A percentile compares a stretch with the other conserved stretches of the same genome.
Evolutionary conservation across 2,329 filamentous ascomycete species (phyloP).

Genomic region (Dothideomycetes sp.): DNA sequence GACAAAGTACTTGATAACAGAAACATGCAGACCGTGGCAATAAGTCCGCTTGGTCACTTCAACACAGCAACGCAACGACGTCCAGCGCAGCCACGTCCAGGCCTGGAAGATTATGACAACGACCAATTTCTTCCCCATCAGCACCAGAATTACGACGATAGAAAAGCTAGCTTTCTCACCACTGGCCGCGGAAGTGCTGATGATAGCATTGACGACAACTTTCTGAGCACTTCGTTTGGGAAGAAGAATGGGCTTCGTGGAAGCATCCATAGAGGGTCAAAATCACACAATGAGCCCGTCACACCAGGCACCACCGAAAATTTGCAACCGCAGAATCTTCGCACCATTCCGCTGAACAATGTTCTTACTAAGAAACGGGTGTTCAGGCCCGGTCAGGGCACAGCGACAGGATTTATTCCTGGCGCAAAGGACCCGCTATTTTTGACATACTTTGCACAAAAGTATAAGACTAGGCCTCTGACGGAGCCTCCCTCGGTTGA

Average conservation of each 20-base stretch:
- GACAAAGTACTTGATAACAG: slow-evolving; percentile 48
- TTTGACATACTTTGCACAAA: slow-evolving; percentile 32
- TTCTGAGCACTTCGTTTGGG: slow-evolving; percentile 35
- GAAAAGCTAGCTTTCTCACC: not conserved
- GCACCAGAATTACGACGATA: not conserved
- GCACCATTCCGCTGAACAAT: slow-evolving; percentile 41
- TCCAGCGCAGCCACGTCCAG: slow-evolving; percentile 13
- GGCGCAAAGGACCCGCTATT: slow-evolving; percentile 27
- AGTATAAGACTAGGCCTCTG: slow-evolving; percentile 29
- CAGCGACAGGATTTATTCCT: slow-evolving; percentile 37
- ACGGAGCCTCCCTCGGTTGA: slow-evolving; percentile 27
- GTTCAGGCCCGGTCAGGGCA: slow-evolving; percentile 33
- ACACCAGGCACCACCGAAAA: slow-evolving; percentile 32
- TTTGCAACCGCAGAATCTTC: slow-evolving; percentile 37
- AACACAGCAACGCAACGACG: slow-evolving; percentile 44
- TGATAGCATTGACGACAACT: slow-evolving; percentile 45
- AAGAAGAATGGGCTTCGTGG: slow-evolving; percentile 30
- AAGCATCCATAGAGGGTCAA: not conserved
- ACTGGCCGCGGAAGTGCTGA: slow-evolving; percentile 32
- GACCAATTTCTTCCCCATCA: slow-evolving; percentile 5
- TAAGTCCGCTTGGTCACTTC: slow-evolving; percentile 48
- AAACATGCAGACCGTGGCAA: slow-evolving; percentile 44
- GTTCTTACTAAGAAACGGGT: slow-evolving; percentile 33
- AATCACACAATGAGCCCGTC: not conserved
- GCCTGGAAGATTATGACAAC: slow-evolving; percentile 5